Base-by-base conservation (phyloP, 2,329 filamentous ascomycete genomes). In the Arthrobotrys sinensis region DNA sequence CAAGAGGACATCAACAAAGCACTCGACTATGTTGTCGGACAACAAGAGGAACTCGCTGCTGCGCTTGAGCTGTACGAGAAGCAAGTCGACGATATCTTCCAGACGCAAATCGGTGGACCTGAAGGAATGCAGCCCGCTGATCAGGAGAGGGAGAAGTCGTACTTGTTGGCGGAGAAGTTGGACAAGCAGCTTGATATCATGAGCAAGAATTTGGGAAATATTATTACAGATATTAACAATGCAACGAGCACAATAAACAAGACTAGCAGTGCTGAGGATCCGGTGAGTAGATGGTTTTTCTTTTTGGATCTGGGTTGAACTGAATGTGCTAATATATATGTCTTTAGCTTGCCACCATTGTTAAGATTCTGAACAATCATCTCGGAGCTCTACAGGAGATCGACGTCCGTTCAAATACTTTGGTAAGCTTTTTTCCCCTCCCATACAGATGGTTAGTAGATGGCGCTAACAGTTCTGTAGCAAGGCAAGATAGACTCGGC, bases 191-290 rank as follows among this genome's bases (percentile, higher is more conserved):
- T 99, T 80, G 94, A 97, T 73, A 94, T 97, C 82, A 96, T 98
- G 90, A 94, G 93, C 83, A 93, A 93, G 83, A 94, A 97, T 83
- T 87, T 99, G 80, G 91, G 90, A 57, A 95, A 93, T 85, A 98
- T 99, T 94, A 97, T 99, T 82, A 94, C 97, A 83, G 96, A 98
- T 85, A 97, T 99, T 83, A 99, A 99, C 84, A 90, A 91, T 81
- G 95, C 96, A 79, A 96, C 93, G n/a, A 89, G 92, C 68, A 93
- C 91, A 24, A 86, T 99, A 80, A 95, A 90, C 88, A 97, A 96
- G 88, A 93, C 92, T 75, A 91, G 89, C 85, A 96, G 96, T 85
- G 89, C 93, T 32, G 93, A 96, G 84, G 93, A 96, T 85, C 93
- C 93, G 81, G 93, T 96, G 88, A 85, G 91, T 88, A 82, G 76